Base-by-base conservation (phyloP, 768 basidiomycete species). In the Termitomyces heimii region DNA sequence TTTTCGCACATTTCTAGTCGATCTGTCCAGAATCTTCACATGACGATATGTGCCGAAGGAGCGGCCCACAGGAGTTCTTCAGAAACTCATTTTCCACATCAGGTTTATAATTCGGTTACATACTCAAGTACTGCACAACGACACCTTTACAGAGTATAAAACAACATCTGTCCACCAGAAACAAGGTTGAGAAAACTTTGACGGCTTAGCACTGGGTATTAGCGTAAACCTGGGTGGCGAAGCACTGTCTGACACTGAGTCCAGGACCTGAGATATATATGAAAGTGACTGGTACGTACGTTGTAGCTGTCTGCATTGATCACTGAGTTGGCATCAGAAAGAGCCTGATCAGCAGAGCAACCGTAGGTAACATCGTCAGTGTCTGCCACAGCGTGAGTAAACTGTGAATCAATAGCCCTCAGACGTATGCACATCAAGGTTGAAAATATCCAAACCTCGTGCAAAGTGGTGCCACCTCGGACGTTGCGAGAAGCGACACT, bases 241-340 rank as follows among this genome's bases (percentile, higher is more conserved):
- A 78, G 71, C 76, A 77, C 75, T 77, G 54, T 43, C 34, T 45
- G 49, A 29, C 32, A 22, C 46, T 45, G 10, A 61, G 32, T 48
- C 28, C 16, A 14, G 6, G 12, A 7, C n/a, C 4, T 13, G 14
- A 8, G 14, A 34, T 29, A 53, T 18, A 24, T 32, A 28, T 6
- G 16, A 8, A 16, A 48, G 34, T 24, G 32, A 7, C 0, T 18
- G 20, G 18, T 1, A 61, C 75, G 34, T 60, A 77, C 75, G 63
- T 80, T 78, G 70, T 68, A 79, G 70, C 75, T 78, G 61, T 80
- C 78, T 16, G 77, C 77, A 62, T 80, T 79, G 52, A 42, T 49
- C 20, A 70, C 46, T 22, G 70, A 60, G 53, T 73, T 64, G 2
- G 71, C 57, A 28, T 68, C 71, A 44, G 73, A 68, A 55, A 73